A percentile compares a stretch with the other conserved stretches of the same genome.
phyloP scores from a whole-genome alignment of 495 filamentous ascomycete species.

The Paragyromitra xinjiangensis region DNA sequence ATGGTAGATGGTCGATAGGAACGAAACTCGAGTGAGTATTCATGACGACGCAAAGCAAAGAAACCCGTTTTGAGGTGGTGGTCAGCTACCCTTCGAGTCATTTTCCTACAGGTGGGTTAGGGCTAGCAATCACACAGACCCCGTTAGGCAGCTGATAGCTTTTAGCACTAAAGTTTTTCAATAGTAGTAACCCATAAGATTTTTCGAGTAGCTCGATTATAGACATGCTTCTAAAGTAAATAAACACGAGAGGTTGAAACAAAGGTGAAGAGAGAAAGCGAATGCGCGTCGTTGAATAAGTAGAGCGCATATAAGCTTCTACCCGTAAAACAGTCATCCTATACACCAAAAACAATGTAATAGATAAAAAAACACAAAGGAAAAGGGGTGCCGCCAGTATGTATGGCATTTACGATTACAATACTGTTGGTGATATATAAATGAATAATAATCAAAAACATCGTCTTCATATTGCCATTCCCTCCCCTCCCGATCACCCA shows the following conservation, averaged over 20 bases:
- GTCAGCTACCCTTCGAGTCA: not conserved
- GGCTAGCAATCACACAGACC: not conserved
- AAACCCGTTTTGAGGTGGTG: not conserved
- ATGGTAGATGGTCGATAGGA: not conserved
- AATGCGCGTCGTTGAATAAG: not conserved
- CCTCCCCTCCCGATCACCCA: not conserved
- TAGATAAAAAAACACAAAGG: not conserved
- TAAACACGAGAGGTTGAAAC: not conserved
- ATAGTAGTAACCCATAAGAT: not conserved
- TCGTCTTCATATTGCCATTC: not conserved
- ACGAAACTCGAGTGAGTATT: conserved; percentile 5
- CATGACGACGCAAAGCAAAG: not conserved
- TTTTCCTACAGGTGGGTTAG: not conserved
- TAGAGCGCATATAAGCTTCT: not conserved
- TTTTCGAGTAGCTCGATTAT: not conserved
- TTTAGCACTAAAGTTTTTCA: not conserved
- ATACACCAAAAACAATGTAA: not conserved
- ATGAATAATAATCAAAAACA: not conserved
- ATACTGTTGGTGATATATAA: not conserved
- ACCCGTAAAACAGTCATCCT: not conserved
- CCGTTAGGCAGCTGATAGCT: not conserved
- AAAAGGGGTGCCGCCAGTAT: not conserved
- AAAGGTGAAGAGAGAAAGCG: not conserved
- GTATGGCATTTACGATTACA: conserved; percentile 3
- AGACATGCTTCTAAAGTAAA: conserved; percentile 1